Base-by-base conservation (phyloP, 306 rosid genomes). In the Cicer judaicum region DNA sequence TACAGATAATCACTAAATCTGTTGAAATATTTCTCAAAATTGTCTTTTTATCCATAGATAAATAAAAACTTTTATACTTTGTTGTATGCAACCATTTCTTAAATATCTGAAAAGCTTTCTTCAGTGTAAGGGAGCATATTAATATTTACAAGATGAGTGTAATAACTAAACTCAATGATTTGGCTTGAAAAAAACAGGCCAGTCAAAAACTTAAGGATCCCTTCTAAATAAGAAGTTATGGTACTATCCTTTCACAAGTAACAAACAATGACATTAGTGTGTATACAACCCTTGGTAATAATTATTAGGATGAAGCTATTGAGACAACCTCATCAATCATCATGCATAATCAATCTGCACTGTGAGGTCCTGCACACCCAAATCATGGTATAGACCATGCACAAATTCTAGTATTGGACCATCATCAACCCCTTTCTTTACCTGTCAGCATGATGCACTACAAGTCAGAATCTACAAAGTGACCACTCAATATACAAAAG, bases 311-410 rank as follows among this genome's bases (percentile, higher is more conserved):
- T 29, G 71, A 78, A 66, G 64, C 24, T 11, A 47, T 49, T 38
- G 42, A 79, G 54, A 77, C 61, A 64, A 24, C 14, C 74, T 89
- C 85, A 84, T 89, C 85, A 89, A 39, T 89, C 85, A 84, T 89
- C 85, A 89, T 42, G 82, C 84, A 9, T 70, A 80, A 71, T 88
- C 93, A 19, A 82, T 83, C 80, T 94, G 98, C 85, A 92, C 92
- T 0, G 96, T 89, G 81, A 94, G 88, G 83, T 90, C 90, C 65
- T 80, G 97, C 68, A 94, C 83, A 34, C 99, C 99, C 84, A 92
- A 81, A 74, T 94, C 99, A 59, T 90, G 97, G 85, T 86, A 94
- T 75, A 92, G 80, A 13, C 87, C 93, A 72, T 94, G 99, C 88
- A 88, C 97, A 61, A 76, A 89, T 68, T 84, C 93, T 10, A 92